Evolutionary conservation across 2,329 filamentous ascomycete genomes (phyloP).

Genomic region (Bipolaris zeicola): DNA sequence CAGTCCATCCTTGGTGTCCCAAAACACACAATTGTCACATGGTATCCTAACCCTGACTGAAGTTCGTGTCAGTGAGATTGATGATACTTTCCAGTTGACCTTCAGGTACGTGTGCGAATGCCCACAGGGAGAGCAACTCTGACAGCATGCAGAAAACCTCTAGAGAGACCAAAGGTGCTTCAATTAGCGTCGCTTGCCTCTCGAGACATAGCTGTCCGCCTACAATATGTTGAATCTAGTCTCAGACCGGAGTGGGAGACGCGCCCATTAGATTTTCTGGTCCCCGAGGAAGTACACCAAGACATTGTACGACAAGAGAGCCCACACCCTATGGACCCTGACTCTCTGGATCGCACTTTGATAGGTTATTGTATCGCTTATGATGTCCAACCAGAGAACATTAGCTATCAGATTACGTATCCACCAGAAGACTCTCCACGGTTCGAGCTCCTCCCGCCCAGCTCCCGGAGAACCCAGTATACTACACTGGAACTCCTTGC

Average conservation of each 20-base stretch:
- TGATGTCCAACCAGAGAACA: constrained; percentile 68
- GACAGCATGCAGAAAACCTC: constrained; percentile 53
- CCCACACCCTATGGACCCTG: constrained; percentile 63
- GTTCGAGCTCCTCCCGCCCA: constrained; percentile 67
- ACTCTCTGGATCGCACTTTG: constrained; percentile 68
- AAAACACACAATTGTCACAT: constrained; percentile 60
- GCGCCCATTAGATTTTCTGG: constrained; percentile 66
- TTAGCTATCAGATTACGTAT: constrained; percentile 52
- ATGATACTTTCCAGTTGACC: constrained; percentile 70
- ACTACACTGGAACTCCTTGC: constrained; percentile 68
- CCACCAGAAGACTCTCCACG: constrained; percentile 66
- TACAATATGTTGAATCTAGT: constrained; percentile 66
- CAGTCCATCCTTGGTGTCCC: constrained; percentile 58
- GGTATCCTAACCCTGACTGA: constrained; percentile 68
- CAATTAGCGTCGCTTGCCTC: constrained; percentile 69
- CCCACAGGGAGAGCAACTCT: not conserved
- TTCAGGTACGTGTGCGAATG: constrained; percentile 57
- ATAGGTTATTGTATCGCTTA: constrained; percentile 74
- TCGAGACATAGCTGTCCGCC: constrained; percentile 66
- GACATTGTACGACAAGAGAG: constrained; percentile 43
- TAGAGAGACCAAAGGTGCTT: constrained; percentile 61
- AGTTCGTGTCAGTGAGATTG: constrained; percentile 63
- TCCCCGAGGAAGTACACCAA: constrained; percentile 56
- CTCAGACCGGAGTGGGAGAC: constrained; percentile 69
- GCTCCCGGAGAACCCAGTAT: constrained; percentile 60